These are phyloP conservation scores for Aspergillus homomorphus DNA, from an alignment of 495 filamentous ascomycete genomes.

Conservation along the genomic window DNA sequence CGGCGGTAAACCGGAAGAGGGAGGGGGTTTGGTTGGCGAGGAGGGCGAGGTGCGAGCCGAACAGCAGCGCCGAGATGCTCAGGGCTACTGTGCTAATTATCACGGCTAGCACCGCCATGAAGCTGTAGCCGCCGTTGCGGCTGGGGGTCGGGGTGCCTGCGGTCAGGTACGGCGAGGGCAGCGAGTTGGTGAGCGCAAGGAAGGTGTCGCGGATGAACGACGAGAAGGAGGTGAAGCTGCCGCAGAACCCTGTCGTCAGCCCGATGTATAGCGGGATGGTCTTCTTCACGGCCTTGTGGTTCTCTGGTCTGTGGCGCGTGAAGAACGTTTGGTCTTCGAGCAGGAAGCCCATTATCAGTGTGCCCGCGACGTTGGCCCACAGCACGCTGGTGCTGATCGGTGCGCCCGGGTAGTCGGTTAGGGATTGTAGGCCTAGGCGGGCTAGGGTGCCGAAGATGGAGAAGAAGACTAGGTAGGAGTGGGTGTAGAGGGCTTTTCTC, in stretches of 20 bases:
- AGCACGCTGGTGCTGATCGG: constrained; percentile 71
- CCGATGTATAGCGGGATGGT: constrained; percentile 88
- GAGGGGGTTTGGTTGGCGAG: constrained; percentile 54
- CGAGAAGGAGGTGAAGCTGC: constrained; percentile 88
- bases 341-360: constrained; percentile 81
- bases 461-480: constrained; percentile 83
- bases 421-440: constrained; percentile 73
- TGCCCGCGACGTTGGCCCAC: constrained; percentile 91
- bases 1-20: constrained; percentile 53
- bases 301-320: constrained; percentile 36
- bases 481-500: constrained; percentile 70
- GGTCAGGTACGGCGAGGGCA: constrained; percentile 53
- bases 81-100: constrained; percentile 65
- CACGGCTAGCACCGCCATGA: constrained; percentile 74
- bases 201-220: constrained; percentile 84
- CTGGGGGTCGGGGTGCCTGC: constrained; percentile 18
- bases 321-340: constrained; percentile 77
- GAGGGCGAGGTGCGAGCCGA: constrained; percentile 77
- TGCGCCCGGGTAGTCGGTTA: constrained; percentile 77
- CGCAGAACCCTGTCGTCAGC: constrained; percentile 90
- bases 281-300: constrained; percentile 64
- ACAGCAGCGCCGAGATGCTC: constrained; percentile 62
- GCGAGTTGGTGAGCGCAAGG: constrained; percentile 79
- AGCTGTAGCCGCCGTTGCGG: constrained; percentile 75
- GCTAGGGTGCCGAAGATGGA: constrained; percentile 83